A percentile compares a stretch with the other conserved stretches of the same genome.
Conservation (phyloP, 768 basidiomycete genomes). For the Filobasidium floriforme region DNA sequence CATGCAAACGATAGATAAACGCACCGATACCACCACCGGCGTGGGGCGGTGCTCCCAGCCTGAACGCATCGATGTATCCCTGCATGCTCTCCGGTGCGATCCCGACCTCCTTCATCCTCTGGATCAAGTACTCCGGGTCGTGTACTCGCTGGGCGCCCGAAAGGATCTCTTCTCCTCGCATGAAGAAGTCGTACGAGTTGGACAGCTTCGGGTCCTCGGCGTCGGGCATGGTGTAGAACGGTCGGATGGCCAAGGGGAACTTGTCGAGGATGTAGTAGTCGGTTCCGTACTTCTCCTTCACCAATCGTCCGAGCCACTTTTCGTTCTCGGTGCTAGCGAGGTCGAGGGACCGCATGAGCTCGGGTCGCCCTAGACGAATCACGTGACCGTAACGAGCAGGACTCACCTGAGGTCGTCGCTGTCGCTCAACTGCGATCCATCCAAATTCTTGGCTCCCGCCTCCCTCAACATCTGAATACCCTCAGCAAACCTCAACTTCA, state of each 20-base stretch:
- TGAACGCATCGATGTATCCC: conserved; percentile 87
- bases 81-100: conserved; percentile 89
- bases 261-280: conserved; percentile 99
- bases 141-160: conserved; percentile 98
- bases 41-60: conserved; percentile 88
- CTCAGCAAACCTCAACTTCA: conserved; percentile 75
- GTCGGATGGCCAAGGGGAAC: conserved; percentile 89
- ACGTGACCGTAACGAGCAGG: too few species aligned
- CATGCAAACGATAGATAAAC: conserved; percentile 17
- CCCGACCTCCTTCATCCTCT: conserved; percentile 78
- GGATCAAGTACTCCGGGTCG: conserved; percentile 68
- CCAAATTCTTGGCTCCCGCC: conserved; percentile 54
- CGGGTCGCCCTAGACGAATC: too few species aligned
- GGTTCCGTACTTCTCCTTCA: conserved; percentile 88
- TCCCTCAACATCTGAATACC: conserved; percentile 78
- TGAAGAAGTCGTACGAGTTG: conserved; percentile 99
- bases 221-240: conserved; percentile 99
- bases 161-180: conserved; percentile 97
- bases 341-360: background rate
- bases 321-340: conserved; percentile 79
- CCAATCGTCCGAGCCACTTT: conserved; percentile 78
- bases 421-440: conserved; percentile 51
- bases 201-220: conserved; percentile 82
- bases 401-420: conserved; percentile 73
- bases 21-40: conserved; percentile 87